Evolutionary conservation across 78 protist species (phyloP), one percentile per base, ranked within the genome.

Genomic region (slime mould (Dictyostelium discoideum)): DNA sequence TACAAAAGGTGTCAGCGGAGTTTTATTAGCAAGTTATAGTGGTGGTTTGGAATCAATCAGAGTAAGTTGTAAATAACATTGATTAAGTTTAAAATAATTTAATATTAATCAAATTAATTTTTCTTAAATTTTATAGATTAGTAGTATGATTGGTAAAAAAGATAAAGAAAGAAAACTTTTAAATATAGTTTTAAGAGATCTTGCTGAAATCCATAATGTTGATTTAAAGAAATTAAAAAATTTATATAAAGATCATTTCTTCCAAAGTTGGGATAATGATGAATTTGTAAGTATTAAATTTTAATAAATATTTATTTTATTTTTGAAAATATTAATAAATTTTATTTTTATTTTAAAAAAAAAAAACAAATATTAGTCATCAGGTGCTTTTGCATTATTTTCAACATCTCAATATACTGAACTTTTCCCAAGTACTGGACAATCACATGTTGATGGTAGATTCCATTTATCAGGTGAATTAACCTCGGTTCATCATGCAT

Each of bases 381-480:
- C 69, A 1, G 92, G 92, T 50, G 73, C 92, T 37, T 85, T 73
- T 65, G 92, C 92, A 24, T 46, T 73, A 67, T 85, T 26, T 40
- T 29, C 72, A 22, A 79, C 92, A 48, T 20, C 81, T 14, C 92
- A 85, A 48, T 85, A 73, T 57, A n/a, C 83, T 7, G 16, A 22
- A 46, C 50, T 50, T 50, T 85, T 85, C 54, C 73, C 92, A 24
- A 22, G 32, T n/a, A 11, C 74, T 5, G 46, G 46, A 16, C 73
- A 85, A 50, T 29, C 92, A 2, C n/a, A 39, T 18, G 84, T 29
- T 29, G 77, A 85, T 77, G 92, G 92, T 29, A 67, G 63, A 8
- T 44, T 85, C 83, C 92, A 85, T 48, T 46, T 85, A 20, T 14
- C 84, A 3, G 92, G 92, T 26, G 92, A 85, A 22, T 79, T 63